Conservation (phyloP, 2,329 filamentous ascomycete genomes). For the Paraphoma sp. region DNA sequence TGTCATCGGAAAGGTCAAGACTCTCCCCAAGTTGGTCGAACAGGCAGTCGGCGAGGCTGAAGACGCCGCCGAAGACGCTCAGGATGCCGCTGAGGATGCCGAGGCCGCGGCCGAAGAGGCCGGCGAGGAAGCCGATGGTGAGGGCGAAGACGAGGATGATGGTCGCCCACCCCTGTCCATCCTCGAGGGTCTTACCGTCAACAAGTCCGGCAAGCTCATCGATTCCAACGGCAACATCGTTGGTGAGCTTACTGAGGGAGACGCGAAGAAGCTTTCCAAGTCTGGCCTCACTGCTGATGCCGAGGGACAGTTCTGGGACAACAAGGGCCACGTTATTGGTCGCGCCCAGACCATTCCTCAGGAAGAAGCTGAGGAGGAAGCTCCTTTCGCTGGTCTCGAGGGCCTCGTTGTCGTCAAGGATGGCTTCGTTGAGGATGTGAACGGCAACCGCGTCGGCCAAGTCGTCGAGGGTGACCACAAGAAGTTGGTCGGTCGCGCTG, state of each 20-base stretch:
- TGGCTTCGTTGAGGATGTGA: conserved; percentile 58
- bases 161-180: conserved; percentile 56
- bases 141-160: conserved; percentile 40
- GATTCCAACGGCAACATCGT: conserved; percentile 55
- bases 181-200: conserved; percentile 57
- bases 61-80: conserved; percentile 35
- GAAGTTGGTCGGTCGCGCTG: conserved; percentile 58
- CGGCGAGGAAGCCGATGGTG: conserved; percentile 39
- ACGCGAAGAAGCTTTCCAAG: conserved; percentile 61
- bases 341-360: conserved; percentile 55
- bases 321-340: conserved; percentile 60
- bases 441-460: conserved; percentile 57
- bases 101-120: conserved; percentile 33
- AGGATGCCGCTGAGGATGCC: conserved; percentile 31
- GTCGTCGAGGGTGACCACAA: conserved; percentile 59
- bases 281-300: conserved; percentile 53
- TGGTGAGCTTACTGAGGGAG: conserved; percentile 58
- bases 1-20: conserved; percentile 66
- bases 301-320: conserved; percentile 61
- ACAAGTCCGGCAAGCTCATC: conserved; percentile 60
- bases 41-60: conserved; percentile 42
- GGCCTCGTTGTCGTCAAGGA: conserved; percentile 58
- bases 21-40: conserved; percentile 54
- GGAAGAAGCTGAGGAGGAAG: conserved; percentile 57
- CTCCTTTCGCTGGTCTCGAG: conserved; percentile 58